Evolutionary conservation across 2,329 filamentous ascomycete genomes (phyloP).

Genomic region (Cercospora zeina): DNA sequence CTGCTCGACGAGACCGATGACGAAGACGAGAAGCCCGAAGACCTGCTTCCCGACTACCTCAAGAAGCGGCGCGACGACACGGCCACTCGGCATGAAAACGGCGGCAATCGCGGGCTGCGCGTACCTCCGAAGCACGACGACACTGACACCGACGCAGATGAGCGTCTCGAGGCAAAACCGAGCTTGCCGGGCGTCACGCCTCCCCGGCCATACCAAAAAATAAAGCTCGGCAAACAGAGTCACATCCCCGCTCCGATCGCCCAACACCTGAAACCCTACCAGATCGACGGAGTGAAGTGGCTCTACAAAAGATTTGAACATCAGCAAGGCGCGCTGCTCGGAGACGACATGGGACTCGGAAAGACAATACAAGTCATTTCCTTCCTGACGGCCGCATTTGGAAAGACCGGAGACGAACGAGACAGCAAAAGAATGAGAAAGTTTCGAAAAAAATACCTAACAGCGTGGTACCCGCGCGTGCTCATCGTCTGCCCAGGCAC

Average conservation of each 20-base stretch:
- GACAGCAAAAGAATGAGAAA: slow-evolving; percentile 87
- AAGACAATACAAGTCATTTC: slow-evolving; percentile 97
- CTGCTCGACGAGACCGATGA: slow-evolving; percentile 47
- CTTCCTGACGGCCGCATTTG: slow-evolving; percentile 87
- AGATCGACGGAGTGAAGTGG: slow-evolving; percentile 80
- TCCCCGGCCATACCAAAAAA: slow-evolving; percentile 67
- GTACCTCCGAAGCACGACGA: slow-evolving; percentile 76
- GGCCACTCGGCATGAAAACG: slow-evolving; percentile 55
- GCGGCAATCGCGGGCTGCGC: slow-evolving; percentile 68
- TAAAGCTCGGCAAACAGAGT: slow-evolving; percentile 68
- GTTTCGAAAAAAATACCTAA: slow-evolving; percentile 61
- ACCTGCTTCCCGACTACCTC: slow-evolving; percentile 71
- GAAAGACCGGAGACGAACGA: slow-evolving; percentile 86
- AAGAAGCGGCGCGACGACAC: slow-evolving; percentile 67
- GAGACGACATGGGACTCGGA: slow-evolving; percentile 96
- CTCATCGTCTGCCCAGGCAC: slow-evolving; percentile 87
- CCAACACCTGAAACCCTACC: slow-evolving; percentile 89
- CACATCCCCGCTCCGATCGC: slow-evolving; percentile 81
- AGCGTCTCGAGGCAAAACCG: slow-evolving; percentile 67
- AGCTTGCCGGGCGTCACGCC: slow-evolving; percentile 65
- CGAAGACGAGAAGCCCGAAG: slow-evolving; percentile 57
- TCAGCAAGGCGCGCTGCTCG: slow-evolving; percentile 85
- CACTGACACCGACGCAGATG: slow-evolving; percentile 67
- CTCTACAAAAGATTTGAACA: slow-evolving; percentile 87
- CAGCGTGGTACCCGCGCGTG: slow-evolving; percentile 77